These are phyloP conservation scores for Colletotrichum sp. DNA, from an alignment of 2,329 filamentous ascomycete genomes.

Conservation along the genomic window DNA sequence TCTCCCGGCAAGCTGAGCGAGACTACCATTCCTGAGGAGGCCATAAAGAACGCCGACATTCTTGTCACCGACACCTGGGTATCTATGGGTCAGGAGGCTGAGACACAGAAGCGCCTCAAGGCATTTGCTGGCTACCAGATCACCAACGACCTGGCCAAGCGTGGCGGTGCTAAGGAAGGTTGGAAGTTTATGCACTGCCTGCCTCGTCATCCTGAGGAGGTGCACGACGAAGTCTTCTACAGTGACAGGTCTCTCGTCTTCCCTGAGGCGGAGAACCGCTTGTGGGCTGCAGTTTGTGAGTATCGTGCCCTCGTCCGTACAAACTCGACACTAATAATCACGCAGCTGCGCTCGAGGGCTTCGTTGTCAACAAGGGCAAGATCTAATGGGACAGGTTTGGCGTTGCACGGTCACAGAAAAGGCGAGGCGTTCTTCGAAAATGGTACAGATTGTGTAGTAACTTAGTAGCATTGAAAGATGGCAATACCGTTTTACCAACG, in stretches of 20 bases:
- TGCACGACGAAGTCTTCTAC: slow-evolving; percentile 94
- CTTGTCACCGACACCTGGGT: slow-evolving; percentile 98
- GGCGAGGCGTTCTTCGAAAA: slow-evolving; percentile 16
- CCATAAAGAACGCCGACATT: slow-evolving; percentile 83
- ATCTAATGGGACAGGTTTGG: slow-evolving; percentile 48
- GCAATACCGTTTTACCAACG: slow-evolving; percentile 23
- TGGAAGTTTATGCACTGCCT: slow-evolving; percentile 99
- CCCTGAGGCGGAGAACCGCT: slow-evolving; percentile 89
- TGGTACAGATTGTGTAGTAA: slow-evolving; percentile 21
- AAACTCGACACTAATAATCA: background rate
- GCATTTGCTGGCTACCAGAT: slow-evolving; percentile 93
- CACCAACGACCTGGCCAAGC: slow-evolving; percentile 81
- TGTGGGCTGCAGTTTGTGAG: slow-evolving; percentile 86
- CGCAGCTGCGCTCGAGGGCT: slow-evolving; percentile 78
- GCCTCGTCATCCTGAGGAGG: slow-evolving; percentile 90
- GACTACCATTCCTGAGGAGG: slow-evolving; percentile 83
- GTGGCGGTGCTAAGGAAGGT: slow-evolving; percentile 82
- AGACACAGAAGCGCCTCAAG: slow-evolving; percentile 76
- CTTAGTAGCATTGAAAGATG: slow-evolving; percentile 22
- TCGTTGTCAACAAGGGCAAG: slow-evolving; percentile 92
- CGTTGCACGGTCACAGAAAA: slow-evolving; percentile 14
- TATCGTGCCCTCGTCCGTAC: slow-evolving; percentile 24
- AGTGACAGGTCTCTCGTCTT: slow-evolving; percentile 86
- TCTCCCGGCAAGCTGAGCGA: slow-evolving; percentile 73
- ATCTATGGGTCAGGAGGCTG: slow-evolving; percentile 95